Base-by-base conservation (phyloP, 2,329 filamentous ascomycete genomes). In the Exophiala sp. region DNA sequence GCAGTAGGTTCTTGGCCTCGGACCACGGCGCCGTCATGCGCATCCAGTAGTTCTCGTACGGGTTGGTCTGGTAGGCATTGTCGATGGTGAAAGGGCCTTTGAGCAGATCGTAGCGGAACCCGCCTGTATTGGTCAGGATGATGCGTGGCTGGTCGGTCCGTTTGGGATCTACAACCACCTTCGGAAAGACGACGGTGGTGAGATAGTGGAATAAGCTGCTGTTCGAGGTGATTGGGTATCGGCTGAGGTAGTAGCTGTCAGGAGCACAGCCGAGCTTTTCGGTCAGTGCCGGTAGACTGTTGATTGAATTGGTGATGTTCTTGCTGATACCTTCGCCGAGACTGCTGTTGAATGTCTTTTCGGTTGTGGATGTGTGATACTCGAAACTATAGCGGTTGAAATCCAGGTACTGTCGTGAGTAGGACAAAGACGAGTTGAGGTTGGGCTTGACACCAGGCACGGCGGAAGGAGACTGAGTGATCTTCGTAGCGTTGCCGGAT, bases 321-420 rank as follows among this genome's bases (percentile, higher is more conserved):
- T 65, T 58, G 0, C 76, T 76, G 2, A 78, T 70, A 0, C 61
- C 59, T 16, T 69, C 48, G 19, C 79, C 79, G 8, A 71, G 65
- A 21, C 65, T 58, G 7, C 71, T 75, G 58, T 81, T 76, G 45
- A 80, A 80, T 0, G 66, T 68, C 24, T 46, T 32, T 32, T 66
- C 60, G 40, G 76, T 72, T 39, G 72, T 74, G 34, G 71, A 72
- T n/a, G 80, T 74, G 61, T 85, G 82, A 60, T 80, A 83, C 50
- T 76, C 72, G 58, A 85, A 84, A 0, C 80, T 82, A n/a, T 73
- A 68, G 3, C 80, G 74, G 63, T 85, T 85, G 77, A 80, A 85
- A 66, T 86, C 82, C 8, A 86, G 71, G 60, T 84, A 85, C 19
- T 81, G 74, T 6, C 82, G 76, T 2, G 77, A 75, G 60, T 78